Evolutionary conservation across 106 monocot species (phyloP), one percentile per base, ranked within the genome.

Genomic region (Allium fistulosum): DNA sequence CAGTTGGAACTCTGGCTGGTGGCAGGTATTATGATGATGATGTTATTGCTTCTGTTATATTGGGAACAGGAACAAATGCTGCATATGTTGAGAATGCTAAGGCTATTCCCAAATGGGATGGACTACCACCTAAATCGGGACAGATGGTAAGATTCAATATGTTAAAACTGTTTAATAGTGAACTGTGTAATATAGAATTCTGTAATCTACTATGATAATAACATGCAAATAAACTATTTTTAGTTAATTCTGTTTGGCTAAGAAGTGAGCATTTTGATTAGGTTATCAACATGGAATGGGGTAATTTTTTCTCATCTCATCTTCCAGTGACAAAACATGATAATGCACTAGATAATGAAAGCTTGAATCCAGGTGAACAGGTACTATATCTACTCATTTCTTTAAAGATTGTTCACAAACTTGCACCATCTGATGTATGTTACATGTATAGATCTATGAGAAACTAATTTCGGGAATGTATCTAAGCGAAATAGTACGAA

Each of bases 51-150:
- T 76, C 72, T 56, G 68, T 81, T 8, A 81, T 81, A 72, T 16
- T 81, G 72, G 81, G 81, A 27, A 81, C 81, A 7, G 81, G 81
- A 9, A 72, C 72, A 11, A 81, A 81, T 77, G 81, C 81, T 63
- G 81, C 81, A 72, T 81, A 81, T 72, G 77, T 81, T 16, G 81
- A 81, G 52, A 61, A 55, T 51, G 72, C 57, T 45, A 48, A 77
- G 26, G 68, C 66, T 22, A 81, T 81, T 64, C 77, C 77, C 12
- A 81, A 81, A 48, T 77, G 76, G 81, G 51, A 72, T 26, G 76
- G 63, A 11, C 62, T 51, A 1, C 62, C 61, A 15, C 81, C 81
- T 26, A 64, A 69, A 58, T 81, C 81, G 7, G 81, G 76, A 69
- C 16, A 77, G 47, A 81, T 81, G 72, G 81, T 80, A 71, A 56